A percentile compares a stretch with the other conserved stretches of the same genome.
Conservation (phyloP, 2,329 filamentous ascomycete genomes). For the Ophiostoma australiae region DNA sequence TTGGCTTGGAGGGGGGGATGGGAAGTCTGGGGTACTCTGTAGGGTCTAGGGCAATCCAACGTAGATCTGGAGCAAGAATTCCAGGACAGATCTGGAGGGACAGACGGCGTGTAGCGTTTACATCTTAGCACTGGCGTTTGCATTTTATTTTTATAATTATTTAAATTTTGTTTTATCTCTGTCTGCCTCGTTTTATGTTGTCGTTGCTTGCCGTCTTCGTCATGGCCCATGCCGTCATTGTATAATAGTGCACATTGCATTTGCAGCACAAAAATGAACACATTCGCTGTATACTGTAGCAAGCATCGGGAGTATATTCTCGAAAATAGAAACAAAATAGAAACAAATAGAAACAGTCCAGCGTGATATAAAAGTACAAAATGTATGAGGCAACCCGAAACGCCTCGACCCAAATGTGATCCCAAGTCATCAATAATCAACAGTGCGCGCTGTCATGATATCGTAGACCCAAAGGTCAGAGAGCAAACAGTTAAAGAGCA, state of each 20-base stretch:
- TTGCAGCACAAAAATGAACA: background rate
- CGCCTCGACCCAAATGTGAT: background rate
- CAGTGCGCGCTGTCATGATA: constrained; percentile 14
- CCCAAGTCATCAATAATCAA: constrained; percentile 4
- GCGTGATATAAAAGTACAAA: background rate
- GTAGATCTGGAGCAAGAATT: background rate
- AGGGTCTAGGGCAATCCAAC: too few relatives aligned
- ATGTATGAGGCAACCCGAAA: background rate
- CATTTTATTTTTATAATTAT: background rate
- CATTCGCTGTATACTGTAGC: background rate
- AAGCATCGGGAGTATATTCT: background rate
- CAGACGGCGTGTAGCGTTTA: constrained; percentile 4
- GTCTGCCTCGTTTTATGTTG: background rate
- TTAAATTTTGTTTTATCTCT: background rate
- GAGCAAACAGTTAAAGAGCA: background rate
- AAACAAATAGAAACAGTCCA: background rate
- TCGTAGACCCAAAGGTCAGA: background rate
- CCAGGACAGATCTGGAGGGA: background rate
- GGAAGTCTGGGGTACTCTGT: background rate
- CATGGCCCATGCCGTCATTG: background rate
- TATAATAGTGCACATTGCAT: background rate
- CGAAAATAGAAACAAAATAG: background rate
- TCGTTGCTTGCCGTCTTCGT: background rate
- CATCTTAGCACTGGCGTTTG: constrained; percentile 3
- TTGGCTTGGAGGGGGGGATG: background rate